A percentile compares a stretch with the other conserved stretches of the same genome.
Conservation (phyloP, 2,329 filamentous ascomycete genomes). For the Colletotrichum sidae region DNA sequence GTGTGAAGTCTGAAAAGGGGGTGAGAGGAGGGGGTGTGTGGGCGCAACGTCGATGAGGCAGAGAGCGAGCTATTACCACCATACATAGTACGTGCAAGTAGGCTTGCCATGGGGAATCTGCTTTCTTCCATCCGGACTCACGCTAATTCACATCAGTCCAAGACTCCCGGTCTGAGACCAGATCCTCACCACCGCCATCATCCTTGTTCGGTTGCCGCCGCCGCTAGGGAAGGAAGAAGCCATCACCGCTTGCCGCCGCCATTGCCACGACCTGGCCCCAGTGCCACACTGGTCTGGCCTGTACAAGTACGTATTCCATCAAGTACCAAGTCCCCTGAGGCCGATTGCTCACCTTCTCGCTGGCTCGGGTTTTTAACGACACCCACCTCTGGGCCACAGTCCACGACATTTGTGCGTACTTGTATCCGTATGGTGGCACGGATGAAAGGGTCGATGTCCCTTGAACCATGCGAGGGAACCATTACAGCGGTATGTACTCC, state of each 20-base stretch:
- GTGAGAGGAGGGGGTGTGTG: conserved; percentile 1
- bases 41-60: conserved; percentile 27
- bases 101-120: conserved; percentile 16
- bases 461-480: too few relatives aligned
- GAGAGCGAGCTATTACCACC: background rate
- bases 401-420: too few relatives aligned
- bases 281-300: too few relatives aligned
- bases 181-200: background rate
- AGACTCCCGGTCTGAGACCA: background rate
- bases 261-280: background rate
- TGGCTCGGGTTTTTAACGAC: too few relatives aligned
- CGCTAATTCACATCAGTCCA: background rate
- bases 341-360: too few relatives aligned
- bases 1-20: background rate
- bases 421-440: too few relatives aligned
- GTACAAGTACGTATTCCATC: too few relatives aligned
- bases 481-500: too few relatives aligned
- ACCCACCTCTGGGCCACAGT: too few relatives aligned
- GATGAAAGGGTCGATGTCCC: too few relatives aligned
- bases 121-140: background rate
- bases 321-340: too few relatives aligned
- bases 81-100: background rate
- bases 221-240: conserved; percentile 10
- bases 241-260: conserved; percentile 15
- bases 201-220: conserved; percentile 29